Evolutionary conservation across 306 rosid species (phyloP).

Genomic region (Sophora flavescens): DNA sequence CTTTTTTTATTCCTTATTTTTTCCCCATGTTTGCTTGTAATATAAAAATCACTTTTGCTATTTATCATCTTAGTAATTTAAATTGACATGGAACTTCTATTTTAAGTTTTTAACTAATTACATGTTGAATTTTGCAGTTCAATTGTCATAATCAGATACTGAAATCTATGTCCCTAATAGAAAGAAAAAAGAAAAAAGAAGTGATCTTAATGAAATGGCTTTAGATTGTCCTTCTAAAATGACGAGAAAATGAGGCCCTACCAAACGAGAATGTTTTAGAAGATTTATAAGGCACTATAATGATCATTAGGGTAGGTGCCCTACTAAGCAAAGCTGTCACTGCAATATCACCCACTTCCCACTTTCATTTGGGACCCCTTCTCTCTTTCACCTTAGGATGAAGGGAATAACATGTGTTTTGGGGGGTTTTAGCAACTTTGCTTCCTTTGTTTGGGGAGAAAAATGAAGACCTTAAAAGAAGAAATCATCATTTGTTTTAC

Average conservation of each 20-base stretch:
- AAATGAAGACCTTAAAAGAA: conserved; percentile 19
- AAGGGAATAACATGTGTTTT: conserved; percentile 24
- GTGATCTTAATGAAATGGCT: conserved; percentile 36
- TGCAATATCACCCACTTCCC: conserved; percentile 48
- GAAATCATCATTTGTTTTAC: conserved; percentile 47
- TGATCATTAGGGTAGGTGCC: conserved; percentile 51
- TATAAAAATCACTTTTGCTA: conserved; percentile 22
- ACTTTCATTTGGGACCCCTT: conserved; percentile 50
- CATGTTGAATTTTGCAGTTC: conserved; percentile 39
- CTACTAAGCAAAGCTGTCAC: conserved; percentile 54
- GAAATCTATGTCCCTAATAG: conserved; percentile 44
- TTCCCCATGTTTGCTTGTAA: conserved; percentile 40
- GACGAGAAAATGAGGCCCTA: conserved; percentile 48
- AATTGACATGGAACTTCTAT: conserved; percentile 29
- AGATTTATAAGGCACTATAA: conserved; percentile 50
- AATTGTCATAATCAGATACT: conserved; percentile 54
- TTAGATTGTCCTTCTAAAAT: conserved; percentile 46
- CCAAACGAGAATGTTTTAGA: conserved; percentile 51
- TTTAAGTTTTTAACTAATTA: conserved; percentile 30
- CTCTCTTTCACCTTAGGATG: conserved; percentile 36
- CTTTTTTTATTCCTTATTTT: neutral
- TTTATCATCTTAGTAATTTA: conserved; percentile 15
- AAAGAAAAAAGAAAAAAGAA: conserved; percentile 30
- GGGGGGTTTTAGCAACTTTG: conserved; percentile 13
- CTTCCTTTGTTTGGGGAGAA: conserved; percentile 41